phyloP scores from a whole-genome alignment of 108 stramenopile genomes.

The Cyclotella kingstonii region DNA sequence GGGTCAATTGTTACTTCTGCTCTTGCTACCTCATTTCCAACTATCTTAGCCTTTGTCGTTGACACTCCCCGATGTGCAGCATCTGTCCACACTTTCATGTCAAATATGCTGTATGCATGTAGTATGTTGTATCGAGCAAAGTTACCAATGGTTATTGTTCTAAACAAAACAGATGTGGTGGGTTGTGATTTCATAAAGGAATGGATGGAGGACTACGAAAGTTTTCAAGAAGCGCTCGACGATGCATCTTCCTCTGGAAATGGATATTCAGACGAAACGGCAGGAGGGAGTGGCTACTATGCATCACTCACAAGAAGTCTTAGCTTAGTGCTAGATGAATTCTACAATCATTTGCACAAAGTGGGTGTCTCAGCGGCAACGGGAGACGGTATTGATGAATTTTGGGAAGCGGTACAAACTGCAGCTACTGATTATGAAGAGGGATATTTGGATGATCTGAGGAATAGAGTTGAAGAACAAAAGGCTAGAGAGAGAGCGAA shows the following conservation, averaged over 20 bases:
- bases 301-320: constrained; percentile 89
- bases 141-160: constrained; percentile 91
- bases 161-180: constrained; percentile 95
- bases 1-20: constrained; percentile 94
- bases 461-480: constrained; percentile 80
- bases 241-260: constrained; percentile 28
- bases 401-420: constrained; percentile 81
- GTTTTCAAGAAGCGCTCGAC: constrained; percentile 95
- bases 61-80: constrained; percentile 94
- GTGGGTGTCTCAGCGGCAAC: constrained; percentile 91
- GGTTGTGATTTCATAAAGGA: constrained; percentile 85
- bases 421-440: constrained; percentile 77
- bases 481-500: constrained; percentile 65
- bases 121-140: constrained; percentile 94
- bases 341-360: constrained; percentile 88
- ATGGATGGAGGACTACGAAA: constrained; percentile 99
- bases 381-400: constrained; percentile 91
- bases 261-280: constrained; percentile 43
- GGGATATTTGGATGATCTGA: constrained; percentile 89
- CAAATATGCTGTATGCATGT: constrained; percentile 99
- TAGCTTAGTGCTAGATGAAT: constrained; percentile 95
- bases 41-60: constrained; percentile 92
- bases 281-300: constrained; percentile 74
- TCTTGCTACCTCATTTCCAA: constrained; percentile 93
- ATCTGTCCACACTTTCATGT: constrained; percentile 98